A percentile compares a stretch with the other conserved stretches of the same genome.
Conservation (phyloP, 2,329 filamentous ascomycete genomes). For the Aspergillus sp. region DNA sequence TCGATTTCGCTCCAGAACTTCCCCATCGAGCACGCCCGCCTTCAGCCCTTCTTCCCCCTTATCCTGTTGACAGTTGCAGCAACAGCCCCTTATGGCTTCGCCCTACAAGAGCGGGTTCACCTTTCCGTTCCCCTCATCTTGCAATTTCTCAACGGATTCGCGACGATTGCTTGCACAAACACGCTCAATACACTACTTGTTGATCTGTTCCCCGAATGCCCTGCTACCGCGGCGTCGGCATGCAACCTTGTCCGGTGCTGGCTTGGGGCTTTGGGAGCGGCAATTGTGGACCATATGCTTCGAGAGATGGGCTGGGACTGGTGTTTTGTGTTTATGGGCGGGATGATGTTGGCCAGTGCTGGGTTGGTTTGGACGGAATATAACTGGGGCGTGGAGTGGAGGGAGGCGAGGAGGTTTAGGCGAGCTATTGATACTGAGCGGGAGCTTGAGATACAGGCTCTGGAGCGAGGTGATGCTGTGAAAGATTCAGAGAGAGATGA, state of each 20-base stretch:
- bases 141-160: slow-evolving; percentile 33
- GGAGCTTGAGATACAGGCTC: slow-evolving; percentile 11
- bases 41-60: slow-evolving; percentile 26
- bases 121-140: slow-evolving; percentile 28
- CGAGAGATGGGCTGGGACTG: slow-evolving; percentile 26
- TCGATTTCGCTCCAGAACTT: slow-evolving; percentile 49
- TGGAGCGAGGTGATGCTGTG: slow-evolving; percentile 1
- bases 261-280: slow-evolving; percentile 28
- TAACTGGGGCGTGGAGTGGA: slow-evolving; percentile 21
- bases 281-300: slow-evolving; percentile 28
- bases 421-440: slow-evolving; percentile 2
- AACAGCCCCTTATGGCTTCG: slow-evolving; percentile 34
- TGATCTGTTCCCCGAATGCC: slow-evolving; percentile 26
- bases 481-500: neutral
- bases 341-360: slow-evolving; percentile 15
- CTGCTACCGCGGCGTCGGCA: slow-evolving; percentile 30
- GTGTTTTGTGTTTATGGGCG: slow-evolving; percentile 28
- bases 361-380: slow-evolving; percentile 19
- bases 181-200: slow-evolving; percentile 30
- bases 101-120: slow-evolving; percentile 21
- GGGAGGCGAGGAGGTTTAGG: slow-evolving; percentile 5
- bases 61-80: slow-evolving; percentile 25
- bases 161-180: slow-evolving; percentile 22
- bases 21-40: slow-evolving; percentile 34
- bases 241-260: slow-evolving; percentile 31